These are phyloP conservation scores for Coemansia sp. DNA, from an alignment of 192 early-diverging fungal genomes.

Conservation along the genomic window DNA sequence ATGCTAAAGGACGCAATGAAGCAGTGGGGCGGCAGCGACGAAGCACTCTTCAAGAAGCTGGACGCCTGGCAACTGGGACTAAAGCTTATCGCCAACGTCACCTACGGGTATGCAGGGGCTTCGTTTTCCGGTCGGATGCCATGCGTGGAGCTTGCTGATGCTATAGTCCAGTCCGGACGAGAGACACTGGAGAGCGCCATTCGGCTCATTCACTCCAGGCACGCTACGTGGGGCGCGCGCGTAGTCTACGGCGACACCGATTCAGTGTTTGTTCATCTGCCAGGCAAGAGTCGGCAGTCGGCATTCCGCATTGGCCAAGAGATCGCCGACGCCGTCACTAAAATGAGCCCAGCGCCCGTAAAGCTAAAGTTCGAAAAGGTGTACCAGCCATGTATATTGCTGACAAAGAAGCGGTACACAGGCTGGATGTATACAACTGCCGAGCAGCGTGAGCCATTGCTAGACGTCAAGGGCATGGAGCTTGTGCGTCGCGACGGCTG, in stretches of 20 bases:
- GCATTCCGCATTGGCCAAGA: conserved; percentile 84
- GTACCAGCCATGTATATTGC: conserved; percentile 82
- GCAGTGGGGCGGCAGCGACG: conserved; percentile 39
- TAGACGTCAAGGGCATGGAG: conserved; percentile 97
- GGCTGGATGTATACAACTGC: conserved; percentile 77
- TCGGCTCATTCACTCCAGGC: conserved; percentile 58
- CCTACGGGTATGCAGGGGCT: conserved; percentile 85
- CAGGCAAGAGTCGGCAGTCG: conserved; percentile 62
- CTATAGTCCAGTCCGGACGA: conserved; percentile 84
- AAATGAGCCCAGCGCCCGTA: conserved; percentile 74
- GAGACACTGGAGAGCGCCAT: conserved; percentile 79
- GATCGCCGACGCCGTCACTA: conserved; percentile 75
- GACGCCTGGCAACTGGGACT: conserved; percentile 83
- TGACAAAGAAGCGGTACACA: conserved; percentile 94
- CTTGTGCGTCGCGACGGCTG: conserved; percentile 90
- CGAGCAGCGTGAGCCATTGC: conserved; percentile 64
- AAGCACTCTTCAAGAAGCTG: conserved; percentile 61
- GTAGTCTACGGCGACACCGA: conserved; percentile 97
- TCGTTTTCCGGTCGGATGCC: conserved; percentile 91
- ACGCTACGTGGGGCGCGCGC: conserved; percentile 64
- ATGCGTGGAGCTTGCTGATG: conserved; percentile 84
- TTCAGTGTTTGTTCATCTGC: conserved; percentile 80
- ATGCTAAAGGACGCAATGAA: conserved; percentile 90
- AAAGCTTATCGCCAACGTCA: conserved; percentile 92
- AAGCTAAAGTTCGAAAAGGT: conserved; percentile 96